phyloP scores from a whole-genome alignment of 176 grass and related monocot genomes.

The Secale cereale region DNA sequence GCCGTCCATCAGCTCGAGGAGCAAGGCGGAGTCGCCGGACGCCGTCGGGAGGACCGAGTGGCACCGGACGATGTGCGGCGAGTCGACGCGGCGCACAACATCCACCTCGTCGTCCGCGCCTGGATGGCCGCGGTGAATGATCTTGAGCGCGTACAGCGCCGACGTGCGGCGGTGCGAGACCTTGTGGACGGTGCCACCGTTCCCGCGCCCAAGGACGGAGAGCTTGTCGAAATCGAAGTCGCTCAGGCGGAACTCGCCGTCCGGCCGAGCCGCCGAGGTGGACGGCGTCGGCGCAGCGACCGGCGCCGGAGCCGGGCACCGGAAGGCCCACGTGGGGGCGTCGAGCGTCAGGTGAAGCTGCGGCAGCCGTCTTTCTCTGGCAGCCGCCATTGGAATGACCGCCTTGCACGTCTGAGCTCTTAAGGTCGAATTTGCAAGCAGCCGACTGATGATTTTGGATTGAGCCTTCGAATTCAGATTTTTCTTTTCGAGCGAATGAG shows the following conservation, averaged over 20 bases:
- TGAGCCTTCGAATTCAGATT: too few species aligned
- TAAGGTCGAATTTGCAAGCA: not conserved
- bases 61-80: constrained; percentile 13
- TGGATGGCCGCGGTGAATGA: not conserved
- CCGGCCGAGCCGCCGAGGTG: not conserved
- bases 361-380: not conserved
- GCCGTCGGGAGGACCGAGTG: constrained; percentile 11
- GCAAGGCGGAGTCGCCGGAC: not conserved
- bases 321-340: not conserved
- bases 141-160: constrained; percentile 45
- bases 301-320: not conserved
- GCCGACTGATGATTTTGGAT: too few species aligned
- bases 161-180: constrained; percentile 38
- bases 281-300: not conserved
- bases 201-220: constrained; percentile 39
- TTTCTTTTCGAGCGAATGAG: too few species aligned
- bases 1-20: constrained; percentile 34
- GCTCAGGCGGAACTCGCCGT: constrained; percentile 8
- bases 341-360: not conserved
- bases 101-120: not conserved
- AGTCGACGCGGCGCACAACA: constrained; percentile 2
- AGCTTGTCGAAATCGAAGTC: constrained; percentile 42
- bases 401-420: too few species aligned
- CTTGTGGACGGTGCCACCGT: constrained; percentile 49
- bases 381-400: not conserved